Evolutionary conservation across 768 basidiomycete genomes (phyloP).

Genomic region (Hygrophoropsis aurantiaca): DNA sequence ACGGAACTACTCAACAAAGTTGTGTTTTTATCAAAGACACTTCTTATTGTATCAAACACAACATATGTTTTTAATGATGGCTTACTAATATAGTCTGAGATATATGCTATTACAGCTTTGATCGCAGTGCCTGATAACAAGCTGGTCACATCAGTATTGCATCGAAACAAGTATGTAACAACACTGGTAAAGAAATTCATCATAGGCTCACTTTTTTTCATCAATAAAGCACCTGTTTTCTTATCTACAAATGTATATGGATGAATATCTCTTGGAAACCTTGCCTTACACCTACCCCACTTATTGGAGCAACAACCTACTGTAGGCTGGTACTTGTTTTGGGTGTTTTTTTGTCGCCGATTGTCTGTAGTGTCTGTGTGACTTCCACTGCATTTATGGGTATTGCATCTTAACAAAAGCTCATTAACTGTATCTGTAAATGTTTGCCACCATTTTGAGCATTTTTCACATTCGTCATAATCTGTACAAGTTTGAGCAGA

Average conservation of each 20-base stretch:
- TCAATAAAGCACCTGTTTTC: conserved; percentile 23
- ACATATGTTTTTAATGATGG: conserved; percentile 35
- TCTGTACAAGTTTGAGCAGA: too few relatives aligned
- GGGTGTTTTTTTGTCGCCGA: neutral
- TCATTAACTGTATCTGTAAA: too few relatives aligned
- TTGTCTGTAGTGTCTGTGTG: conserved; percentile 4
- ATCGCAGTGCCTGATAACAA: conserved; percentile 40
- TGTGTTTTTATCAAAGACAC: conserved; percentile 19
- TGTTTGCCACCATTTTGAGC: too few relatives aligned
- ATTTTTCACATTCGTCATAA: too few relatives aligned
- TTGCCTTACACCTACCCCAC: conserved; percentile 29
- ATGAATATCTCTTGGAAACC: conserved; percentile 34
- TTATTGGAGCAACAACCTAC: conserved; percentile 27
- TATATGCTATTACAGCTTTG: conserved; percentile 37
- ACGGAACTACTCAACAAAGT: conserved; percentile 14
- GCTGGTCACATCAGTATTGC: conserved; percentile 40
- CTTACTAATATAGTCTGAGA: conserved; percentile 47
- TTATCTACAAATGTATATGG: conserved; percentile 27
- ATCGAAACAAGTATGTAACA: conserved; percentile 33
- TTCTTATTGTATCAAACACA: conserved; percentile 32
- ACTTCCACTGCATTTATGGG: neutral
- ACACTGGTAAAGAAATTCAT: conserved; percentile 34
- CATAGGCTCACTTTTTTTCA: conserved; percentile 32
- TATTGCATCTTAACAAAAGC: neutral
- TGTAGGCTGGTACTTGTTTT: neutral